Percentiles rank a stretch among this genome's conserved stretches.
Conservation (phyloP, 352 stramenopile species). For the Pythium volutum region DNA sequence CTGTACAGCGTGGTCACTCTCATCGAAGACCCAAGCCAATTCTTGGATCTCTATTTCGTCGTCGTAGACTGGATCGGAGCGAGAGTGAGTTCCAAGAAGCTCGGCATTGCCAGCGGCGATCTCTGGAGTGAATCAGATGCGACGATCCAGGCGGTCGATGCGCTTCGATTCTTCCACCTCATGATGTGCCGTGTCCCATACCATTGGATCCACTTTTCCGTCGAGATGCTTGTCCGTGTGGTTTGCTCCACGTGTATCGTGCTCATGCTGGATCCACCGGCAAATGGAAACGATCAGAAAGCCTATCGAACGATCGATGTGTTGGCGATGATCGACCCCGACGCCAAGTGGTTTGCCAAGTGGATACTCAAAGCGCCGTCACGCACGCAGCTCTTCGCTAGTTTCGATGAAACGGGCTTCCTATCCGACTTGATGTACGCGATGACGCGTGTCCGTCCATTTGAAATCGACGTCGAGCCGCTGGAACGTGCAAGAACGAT, state of each 20-base stretch:
- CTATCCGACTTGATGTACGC: constrained; percentile 36
- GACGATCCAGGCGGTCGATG: constrained; percentile 29
- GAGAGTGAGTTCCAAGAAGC: constrained; percentile 22
- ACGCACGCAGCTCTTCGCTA: constrained; percentile 34
- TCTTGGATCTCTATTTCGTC: constrained; percentile 47
- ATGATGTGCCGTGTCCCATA: constrained; percentile 32
- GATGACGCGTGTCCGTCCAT: constrained; percentile 36
- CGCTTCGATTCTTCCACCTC: constrained; percentile 39
- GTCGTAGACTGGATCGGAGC: constrained; percentile 44
- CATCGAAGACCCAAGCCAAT: constrained; percentile 44
- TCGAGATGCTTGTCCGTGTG: constrained; percentile 38
- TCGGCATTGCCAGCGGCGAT: constrained; percentile 30
- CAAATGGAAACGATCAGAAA: constrained; percentile 27
- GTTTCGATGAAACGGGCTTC: constrained; percentile 19
- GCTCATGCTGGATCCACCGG: constrained; percentile 36
- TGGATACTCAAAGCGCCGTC: constrained; percentile 47
- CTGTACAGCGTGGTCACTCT: constrained; percentile 41
- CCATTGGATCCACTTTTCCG: constrained; percentile 61
- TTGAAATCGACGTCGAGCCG: constrained; percentile 7
- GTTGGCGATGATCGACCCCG: constrained; percentile 32
- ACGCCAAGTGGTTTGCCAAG: constrained; percentile 39
- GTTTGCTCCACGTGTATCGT: constrained; percentile 44
- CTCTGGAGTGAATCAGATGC: constrained; percentile 4
- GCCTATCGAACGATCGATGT: constrained; percentile 29
- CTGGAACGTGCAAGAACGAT: neutral